These are phyloP conservation scores for Fusarium piperis DNA, from an alignment of 2,329 filamentous ascomycete species.

Conservation along the genomic window DNA sequence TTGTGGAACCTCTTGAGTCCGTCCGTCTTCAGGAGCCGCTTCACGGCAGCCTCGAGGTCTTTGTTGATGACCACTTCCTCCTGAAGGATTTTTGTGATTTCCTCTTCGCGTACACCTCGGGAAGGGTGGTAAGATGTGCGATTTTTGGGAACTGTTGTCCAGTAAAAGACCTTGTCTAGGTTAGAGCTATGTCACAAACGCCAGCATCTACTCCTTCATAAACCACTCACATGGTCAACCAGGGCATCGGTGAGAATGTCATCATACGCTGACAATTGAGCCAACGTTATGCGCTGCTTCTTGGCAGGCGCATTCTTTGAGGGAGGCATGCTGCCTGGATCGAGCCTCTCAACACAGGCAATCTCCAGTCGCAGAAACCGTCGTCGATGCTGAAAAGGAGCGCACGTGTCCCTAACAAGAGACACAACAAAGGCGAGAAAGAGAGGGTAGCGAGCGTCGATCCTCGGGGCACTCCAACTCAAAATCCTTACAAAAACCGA, in stretches of 20 bases:
- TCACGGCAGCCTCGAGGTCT: conserved; percentile 75
- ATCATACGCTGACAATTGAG: conserved; percentile 91
- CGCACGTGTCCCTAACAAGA: conserved; percentile 30
- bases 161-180: conserved; percentile 82
- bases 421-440: conserved; percentile 19
- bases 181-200: conserved; percentile 33
- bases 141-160: conserved; percentile 96
- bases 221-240: conserved; percentile 83
- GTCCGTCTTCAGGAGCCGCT: conserved; percentile 74
- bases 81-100: conserved; percentile 69
- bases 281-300: conserved; percentile 81
- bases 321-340: conserved; percentile 48
- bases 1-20: conserved; percentile 78
- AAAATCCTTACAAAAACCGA: not conserved
- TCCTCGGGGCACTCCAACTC: conserved; percentile 2
- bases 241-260: conserved; percentile 95
- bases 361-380: not conserved
- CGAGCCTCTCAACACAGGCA: not conserved
- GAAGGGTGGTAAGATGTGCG: conserved; percentile 85
- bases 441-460: conserved; percentile 26
- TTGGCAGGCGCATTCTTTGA: conserved; percentile 54
- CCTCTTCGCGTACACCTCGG: conserved; percentile 76
- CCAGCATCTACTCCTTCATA: not conserved
- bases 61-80: conserved; percentile 78
- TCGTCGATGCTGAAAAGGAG: conserved; percentile 24